These are phyloP conservation scores for Nicotiana obtusifolia DNA, from an alignment of 257 asterid species.

Conservation along the genomic window DNA sequence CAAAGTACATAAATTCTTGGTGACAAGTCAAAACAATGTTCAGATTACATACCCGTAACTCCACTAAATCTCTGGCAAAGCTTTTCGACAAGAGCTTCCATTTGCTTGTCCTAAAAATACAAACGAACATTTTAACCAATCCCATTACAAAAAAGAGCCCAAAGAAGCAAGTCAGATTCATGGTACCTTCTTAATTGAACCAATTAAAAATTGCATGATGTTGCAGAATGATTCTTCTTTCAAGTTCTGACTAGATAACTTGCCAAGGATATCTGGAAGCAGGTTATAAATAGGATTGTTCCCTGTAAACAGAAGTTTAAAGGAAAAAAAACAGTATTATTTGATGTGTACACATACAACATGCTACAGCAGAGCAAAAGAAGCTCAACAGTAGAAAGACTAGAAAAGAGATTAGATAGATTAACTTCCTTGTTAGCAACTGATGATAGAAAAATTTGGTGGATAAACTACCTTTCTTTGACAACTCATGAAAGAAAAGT, in stretches of 20 bases:
- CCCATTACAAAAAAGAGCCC: neutral
- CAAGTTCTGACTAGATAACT: slow-evolving; percentile 70
- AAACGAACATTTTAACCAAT: slow-evolving; percentile 13
- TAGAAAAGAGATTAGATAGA: neutral
- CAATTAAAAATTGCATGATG: slow-evolving; percentile 89
- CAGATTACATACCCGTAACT: slow-evolving; percentile 56
- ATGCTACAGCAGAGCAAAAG: neutral
- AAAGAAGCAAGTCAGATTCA: slow-evolving; percentile 10
- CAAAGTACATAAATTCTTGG: neutral
- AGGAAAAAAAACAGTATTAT: neutral
- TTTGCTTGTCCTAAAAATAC: slow-evolving; percentile 78
- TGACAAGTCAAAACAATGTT: neutral
- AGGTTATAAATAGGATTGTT: slow-evolving; percentile 91
- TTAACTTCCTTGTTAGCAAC: neutral
- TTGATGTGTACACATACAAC: neutral
- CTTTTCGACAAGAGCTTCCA: slow-evolving; percentile 98
- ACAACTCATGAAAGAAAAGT: slow-evolving; percentile 86
- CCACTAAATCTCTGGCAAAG: slow-evolving; percentile 89
- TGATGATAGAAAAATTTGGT: neutral
- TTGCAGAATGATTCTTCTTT: slow-evolving; percentile 76
- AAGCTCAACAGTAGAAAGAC: neutral
- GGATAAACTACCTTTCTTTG: slow-evolving; percentile 71
- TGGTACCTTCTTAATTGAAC: slow-evolving; percentile 85
- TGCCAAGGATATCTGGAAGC: slow-evolving; percentile 96
- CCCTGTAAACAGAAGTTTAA: slow-evolving; percentile 47